phyloP scores from a whole-genome alignment of 2,329 filamentous ascomycete species.

The Cordyceps sp. region DNA sequence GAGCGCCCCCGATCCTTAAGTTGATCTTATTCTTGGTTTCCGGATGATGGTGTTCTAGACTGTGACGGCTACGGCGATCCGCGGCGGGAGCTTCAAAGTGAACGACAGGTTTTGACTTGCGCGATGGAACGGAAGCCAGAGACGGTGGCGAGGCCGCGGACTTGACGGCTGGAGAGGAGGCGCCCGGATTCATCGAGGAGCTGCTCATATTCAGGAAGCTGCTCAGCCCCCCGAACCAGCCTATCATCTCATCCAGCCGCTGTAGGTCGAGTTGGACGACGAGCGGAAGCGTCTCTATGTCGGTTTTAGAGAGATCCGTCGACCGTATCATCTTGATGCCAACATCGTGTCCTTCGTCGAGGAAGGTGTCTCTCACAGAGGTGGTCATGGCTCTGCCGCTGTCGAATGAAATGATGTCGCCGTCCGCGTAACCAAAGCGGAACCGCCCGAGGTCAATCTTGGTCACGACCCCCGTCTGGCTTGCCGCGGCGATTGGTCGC shows the following conservation, averaged over 20 bases:
- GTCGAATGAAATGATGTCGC: constrained; percentile 48
- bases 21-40: constrained; percentile 51
- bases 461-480: constrained; percentile 11
- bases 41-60: constrained; percentile 20
- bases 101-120: constrained; percentile 34
- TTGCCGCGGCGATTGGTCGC: constrained; percentile 7
- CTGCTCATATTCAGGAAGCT: constrained; percentile 78
- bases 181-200: constrained; percentile 78
- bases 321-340: constrained; percentile 33
- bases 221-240: constrained; percentile 81
- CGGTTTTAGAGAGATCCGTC: constrained; percentile 30
- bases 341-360: constrained; percentile 39
- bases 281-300: constrained; percentile 62
- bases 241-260: constrained; percentile 69
- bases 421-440: constrained; percentile 43
- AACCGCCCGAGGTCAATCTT: constrained; percentile 38
- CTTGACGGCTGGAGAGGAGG: too few relatives aligned
- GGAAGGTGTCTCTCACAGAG: constrained; percentile 41
- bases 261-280: constrained; percentile 63
- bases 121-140: constrained; percentile 12
- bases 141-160: constrained; percentile 28
- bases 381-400: constrained; percentile 37
- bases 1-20: constrained; percentile 57
- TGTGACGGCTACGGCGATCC: background rate
- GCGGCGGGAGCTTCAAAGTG: constrained; percentile 38